Evolutionary conservation across 225 moss, liverwort and hornwort species (phyloP).

Genomic region (Polytrichum commune): DNA sequence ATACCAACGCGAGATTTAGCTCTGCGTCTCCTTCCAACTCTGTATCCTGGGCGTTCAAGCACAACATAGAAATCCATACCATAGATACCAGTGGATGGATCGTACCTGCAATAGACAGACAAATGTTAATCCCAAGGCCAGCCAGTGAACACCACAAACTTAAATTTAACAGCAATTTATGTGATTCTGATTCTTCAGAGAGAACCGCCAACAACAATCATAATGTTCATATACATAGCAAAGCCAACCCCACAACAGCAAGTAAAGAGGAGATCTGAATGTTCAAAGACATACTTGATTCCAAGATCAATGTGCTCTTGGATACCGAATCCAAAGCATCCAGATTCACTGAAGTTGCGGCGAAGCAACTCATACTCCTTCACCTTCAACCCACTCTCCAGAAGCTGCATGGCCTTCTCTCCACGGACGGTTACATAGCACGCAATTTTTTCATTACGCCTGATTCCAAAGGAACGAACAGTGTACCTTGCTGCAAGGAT

Average conservation of each 20-base stretch:
- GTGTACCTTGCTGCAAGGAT: conserved; percentile 33
- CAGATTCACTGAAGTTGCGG: conserved; percentile 55
- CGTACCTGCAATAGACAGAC: conserved; percentile 2
- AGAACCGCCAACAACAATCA: no score
- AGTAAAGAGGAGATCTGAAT: no score
- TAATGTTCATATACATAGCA: no score
- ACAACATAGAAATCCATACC: conserved; percentile 58
- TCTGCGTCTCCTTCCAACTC: conserved; percentile 51
- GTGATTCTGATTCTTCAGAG: no score
- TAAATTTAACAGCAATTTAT: no score
- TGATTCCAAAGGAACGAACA: conserved; percentile 51
- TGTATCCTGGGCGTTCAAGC: conserved; percentile 52
- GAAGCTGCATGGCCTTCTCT: conserved; percentile 49
- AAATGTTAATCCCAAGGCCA: no score
- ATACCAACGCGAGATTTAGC: conserved; percentile 54
- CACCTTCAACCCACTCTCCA: conserved; percentile 57
- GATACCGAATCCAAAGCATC: conserved; percentile 52
- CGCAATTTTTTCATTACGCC: conserved; percentile 56
- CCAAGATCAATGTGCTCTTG: conserved; percentile 58
- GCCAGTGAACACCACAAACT: no score
- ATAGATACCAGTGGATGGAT: conserved; percentile 53
- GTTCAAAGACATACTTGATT: conserved; percentile 27
- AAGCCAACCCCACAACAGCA: no score
- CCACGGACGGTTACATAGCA: conserved; percentile 45
- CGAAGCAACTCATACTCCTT: conserved; percentile 56